A percentile compares a stretch with the other conserved stretches of the same genome.
These are phyloP conservation scores for Globisporangium nodosum DNA, from an alignment of 352 stramenopile species.

Conservation along the genomic window DNA sequence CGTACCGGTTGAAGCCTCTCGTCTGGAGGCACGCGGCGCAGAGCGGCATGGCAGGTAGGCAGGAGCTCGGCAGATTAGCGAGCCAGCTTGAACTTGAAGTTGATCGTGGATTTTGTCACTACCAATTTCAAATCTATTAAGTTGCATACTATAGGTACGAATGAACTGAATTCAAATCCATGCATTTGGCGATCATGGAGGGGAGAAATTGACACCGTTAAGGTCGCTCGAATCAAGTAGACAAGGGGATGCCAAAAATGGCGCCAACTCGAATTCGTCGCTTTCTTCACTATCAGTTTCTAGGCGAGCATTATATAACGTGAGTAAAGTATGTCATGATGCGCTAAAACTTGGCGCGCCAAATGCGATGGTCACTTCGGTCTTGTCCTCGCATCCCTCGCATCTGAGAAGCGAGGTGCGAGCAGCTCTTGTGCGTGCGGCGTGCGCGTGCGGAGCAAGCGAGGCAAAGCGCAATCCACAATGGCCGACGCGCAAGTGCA, in stretches of 20 bases:
- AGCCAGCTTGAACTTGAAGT: too few relatives aligned
- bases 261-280: neutral
- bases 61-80: too few relatives aligned
- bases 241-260: neutral
- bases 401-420: neutral
- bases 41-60: conserved; percentile 39
- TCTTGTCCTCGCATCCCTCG: neutral
- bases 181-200: neutral
- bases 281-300: neutral
- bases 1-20: conserved; percentile 59
- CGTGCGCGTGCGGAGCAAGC: too few relatives aligned
- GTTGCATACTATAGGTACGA: too few relatives aligned
- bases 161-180: too few relatives aligned
- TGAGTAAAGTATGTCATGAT: neutral
- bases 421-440: neutral
- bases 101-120: too few relatives aligned
- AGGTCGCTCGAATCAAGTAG: neutral
- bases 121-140: too few relatives aligned
- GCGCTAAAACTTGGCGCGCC: neutral
- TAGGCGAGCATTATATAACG: neutral
- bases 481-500: conserved; percentile 1
- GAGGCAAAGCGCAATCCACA: too few relatives aligned
- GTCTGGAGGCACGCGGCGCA: conserved; percentile 63
- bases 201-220: neutral
- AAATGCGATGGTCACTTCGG: neutral